These are phyloP conservation scores for Sporothrix variecibatus DNA, from an alignment of 2,329 filamentous ascomycete species.

Conservation along the genomic window DNA sequence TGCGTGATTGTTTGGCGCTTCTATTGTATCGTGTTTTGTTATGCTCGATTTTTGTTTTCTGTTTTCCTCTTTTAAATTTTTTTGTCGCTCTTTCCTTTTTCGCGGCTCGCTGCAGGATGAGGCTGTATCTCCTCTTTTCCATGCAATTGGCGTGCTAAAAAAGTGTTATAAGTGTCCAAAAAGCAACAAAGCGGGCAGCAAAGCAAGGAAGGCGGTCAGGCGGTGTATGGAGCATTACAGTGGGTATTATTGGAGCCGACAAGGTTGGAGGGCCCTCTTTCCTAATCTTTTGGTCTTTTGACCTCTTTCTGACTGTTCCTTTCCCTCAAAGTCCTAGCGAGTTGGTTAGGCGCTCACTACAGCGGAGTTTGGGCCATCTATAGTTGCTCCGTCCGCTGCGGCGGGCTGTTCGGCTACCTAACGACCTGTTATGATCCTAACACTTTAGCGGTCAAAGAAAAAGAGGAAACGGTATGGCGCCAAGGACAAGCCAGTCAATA, in stretches of 20 bases:
- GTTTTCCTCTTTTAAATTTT: slow-evolving; percentile 3
- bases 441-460: neutral
- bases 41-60: neutral
- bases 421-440: neutral
- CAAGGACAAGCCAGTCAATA: neutral
- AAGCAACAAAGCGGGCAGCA: slow-evolving; percentile 4
- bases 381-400: slow-evolving; percentile 6
- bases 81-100: slow-evolving; percentile 11
- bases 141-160: slow-evolving; percentile 16
- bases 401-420: neutral
- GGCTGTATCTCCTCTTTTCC: neutral
- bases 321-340: neutral
- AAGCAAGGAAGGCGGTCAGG: slow-evolving; percentile 9
- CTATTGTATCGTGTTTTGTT: neutral
- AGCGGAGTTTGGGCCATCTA: neutral
- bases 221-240: neutral
- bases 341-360: neutral
- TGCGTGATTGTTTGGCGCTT: neutral
- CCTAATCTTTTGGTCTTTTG: neutral
- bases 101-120: slow-evolving; percentile 8
- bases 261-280: neutral
- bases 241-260: neutral
- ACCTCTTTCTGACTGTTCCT: neutral
- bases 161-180: neutral
- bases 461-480: neutral